Conservation (phyloP, 164 flowering plant species). For the Umbilicus rupestris region DNA sequence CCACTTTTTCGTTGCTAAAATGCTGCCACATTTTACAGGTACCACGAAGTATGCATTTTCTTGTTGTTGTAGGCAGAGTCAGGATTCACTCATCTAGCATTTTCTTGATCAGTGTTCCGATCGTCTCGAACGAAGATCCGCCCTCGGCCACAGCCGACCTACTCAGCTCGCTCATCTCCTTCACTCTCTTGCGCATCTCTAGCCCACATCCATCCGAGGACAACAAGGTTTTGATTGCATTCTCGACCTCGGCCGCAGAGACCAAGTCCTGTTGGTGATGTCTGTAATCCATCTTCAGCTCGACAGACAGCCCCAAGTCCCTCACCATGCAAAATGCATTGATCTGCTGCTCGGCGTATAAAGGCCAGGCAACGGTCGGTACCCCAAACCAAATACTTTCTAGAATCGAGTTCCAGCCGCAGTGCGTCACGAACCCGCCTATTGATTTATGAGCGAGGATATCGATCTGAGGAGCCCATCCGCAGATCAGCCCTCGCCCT, state of each 20-base stretch:
- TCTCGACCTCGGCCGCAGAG: background rate
- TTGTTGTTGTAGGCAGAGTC: no score
- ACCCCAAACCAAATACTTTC: constrained; percentile 14
- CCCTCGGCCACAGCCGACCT: background rate
- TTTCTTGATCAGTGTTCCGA: constrained; percentile 6
- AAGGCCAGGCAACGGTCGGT: no score
- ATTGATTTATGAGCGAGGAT: constrained; percentile 12
- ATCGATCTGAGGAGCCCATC: constrained; percentile 16
- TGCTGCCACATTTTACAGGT: no score
- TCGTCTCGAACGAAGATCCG: constrained; percentile 3
- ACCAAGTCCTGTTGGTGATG: background rate
- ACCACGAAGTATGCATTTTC: no score
- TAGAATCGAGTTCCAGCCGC: constrained; percentile 13
- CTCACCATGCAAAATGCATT: constrained; percentile 24
- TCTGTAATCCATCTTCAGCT: constrained; percentile 20
- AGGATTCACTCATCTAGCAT: background rate
- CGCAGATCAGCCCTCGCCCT: constrained; percentile 12
- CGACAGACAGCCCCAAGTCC: constrained; percentile 14
- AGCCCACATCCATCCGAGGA: background rate
- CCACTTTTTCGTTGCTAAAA: no score
- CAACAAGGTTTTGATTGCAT: constrained; percentile 9
- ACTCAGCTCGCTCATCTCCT: background rate
- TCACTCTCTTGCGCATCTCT: background rate
- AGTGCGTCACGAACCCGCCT: constrained; percentile 13
- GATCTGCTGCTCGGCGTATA: constrained; percentile 13